Evolutionary conservation across 2,329 filamentous ascomycete genomes (phyloP).

Genomic region (Aspergillus japonicus): DNA sequence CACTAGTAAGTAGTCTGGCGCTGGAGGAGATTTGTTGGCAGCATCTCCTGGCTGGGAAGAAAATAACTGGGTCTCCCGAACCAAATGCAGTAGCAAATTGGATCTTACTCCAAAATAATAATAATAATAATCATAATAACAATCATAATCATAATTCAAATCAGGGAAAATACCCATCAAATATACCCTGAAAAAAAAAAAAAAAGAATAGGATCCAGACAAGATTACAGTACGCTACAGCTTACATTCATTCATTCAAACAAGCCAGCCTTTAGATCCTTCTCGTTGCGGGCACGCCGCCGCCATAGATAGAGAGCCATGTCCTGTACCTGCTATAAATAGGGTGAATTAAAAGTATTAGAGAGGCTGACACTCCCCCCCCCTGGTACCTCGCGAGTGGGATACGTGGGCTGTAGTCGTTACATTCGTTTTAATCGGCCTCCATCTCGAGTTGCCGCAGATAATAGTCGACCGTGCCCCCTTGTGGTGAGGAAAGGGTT

Average conservation of each 20-base stretch:
- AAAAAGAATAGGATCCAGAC: neutral
- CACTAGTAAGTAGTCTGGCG: neutral
- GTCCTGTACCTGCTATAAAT: constrained; percentile 8
- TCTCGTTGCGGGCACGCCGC: neutral
- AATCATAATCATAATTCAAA: neutral
- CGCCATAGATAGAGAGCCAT: constrained; percentile 1
- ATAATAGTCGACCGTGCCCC: neutral
- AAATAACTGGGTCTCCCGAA: neutral
- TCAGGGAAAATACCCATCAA: neutral
- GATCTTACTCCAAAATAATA: neutral
- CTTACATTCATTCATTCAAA: neutral
- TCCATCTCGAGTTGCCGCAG: neutral
- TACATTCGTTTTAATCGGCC: neutral
- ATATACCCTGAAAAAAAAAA: neutral
- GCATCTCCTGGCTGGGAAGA: neutral
- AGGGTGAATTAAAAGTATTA: constrained; percentile 2
- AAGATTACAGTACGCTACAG: neutral
- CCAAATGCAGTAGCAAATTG: neutral
- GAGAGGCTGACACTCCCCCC: neutral
- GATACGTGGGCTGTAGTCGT: neutral
- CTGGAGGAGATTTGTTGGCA: neutral
- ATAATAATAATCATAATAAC: neutral
- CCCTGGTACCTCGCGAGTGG: neutral
- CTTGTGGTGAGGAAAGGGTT: neutral
- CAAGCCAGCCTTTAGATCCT: neutral